Conservation (phyloP, 805 yeast species). For the Candida adriatica region DNA sequence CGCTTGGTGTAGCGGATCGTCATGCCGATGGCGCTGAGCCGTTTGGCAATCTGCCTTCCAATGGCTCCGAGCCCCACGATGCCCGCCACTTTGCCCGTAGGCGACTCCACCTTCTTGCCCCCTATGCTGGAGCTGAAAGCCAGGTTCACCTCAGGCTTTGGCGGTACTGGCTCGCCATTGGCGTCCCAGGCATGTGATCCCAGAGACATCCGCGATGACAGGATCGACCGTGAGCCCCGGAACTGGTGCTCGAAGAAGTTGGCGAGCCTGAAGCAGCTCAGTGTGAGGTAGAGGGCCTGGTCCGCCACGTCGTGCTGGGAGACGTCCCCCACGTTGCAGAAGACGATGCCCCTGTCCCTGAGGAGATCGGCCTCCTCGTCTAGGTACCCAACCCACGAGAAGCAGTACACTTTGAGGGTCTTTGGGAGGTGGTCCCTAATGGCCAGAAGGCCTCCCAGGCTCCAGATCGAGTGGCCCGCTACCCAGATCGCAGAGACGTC, state of each 20-base stretch:
- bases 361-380: constrained; percentile 35
- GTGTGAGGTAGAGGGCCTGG: constrained; percentile 48
- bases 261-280: constrained; percentile 55
- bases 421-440: constrained; percentile 41
- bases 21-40: constrained; percentile 58
- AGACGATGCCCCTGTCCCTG: constrained; percentile 38
- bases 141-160: not conserved
- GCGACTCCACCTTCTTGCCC: constrained; percentile 40
- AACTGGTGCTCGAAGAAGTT: constrained; percentile 32
- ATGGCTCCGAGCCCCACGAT: constrained; percentile 74
- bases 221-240: not conserved
- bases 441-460: constrained; percentile 26
- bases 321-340: constrained; percentile 55
- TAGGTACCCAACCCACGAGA: constrained; percentile 50
- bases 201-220: not conserved
- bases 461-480: constrained; percentile 28
- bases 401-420: constrained; percentile 38
- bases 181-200: not conserved
- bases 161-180: not conserved
- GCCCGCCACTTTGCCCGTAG: constrained; percentile 50
- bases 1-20: constrained; percentile 56
- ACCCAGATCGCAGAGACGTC: constrained; percentile 47
- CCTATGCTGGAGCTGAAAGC: constrained; percentile 39
- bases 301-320: constrained; percentile 69
- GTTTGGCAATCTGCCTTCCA: constrained; percentile 56